Conservation (phyloP, 78 protist genomes). For the slime mould (Dictyostelium discoideum) region dicty_2.7 NC_007091.3:4117001-4117500, state of each 20-base stretch:
- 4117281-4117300: not conserved
- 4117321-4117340: not conserved
- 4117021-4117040: not conserved
- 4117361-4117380: not conserved
- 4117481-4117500: not conserved
- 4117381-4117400: not conserved
- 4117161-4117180: not conserved
- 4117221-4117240: not conserved
- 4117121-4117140: not conserved
- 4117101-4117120: not conserved
- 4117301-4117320: not conserved
- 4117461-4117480: not conserved
- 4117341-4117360: not conserved
- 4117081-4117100: not conserved
- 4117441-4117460: not conserved
- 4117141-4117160: not conserved
- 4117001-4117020: not conserved
- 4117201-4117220: not conserved
- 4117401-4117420: not conserved
- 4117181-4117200: not conserved
- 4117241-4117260: not conserved
- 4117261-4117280: not conserved
- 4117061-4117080: not conserved
- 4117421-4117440: not conserved
- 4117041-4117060: not conserved